Evolutionary conservation across 371 early-diverging fungal species (phyloP).

Genomic region (Lichtheimia corymbifera): DNA sequence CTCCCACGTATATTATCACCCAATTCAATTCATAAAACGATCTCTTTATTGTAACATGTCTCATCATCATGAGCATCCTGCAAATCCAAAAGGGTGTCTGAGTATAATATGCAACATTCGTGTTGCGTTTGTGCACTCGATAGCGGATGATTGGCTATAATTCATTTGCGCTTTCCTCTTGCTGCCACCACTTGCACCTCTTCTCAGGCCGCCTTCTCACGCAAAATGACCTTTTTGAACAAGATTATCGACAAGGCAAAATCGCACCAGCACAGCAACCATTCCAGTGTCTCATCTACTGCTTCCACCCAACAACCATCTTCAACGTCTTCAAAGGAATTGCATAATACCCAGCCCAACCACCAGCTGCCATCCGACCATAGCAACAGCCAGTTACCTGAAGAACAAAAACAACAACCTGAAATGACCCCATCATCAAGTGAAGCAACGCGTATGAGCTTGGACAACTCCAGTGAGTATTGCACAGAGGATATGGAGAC

Average conservation of each 20-base stretch:
- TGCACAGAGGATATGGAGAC: not conserved
- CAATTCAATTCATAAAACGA: too few species aligned
- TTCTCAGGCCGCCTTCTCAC: not conserved
- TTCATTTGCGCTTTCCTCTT: not conserved
- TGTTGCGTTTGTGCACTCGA: too few species aligned
- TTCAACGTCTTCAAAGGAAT: conserved; percentile 1
- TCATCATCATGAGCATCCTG: too few species aligned
- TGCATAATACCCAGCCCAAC: conserved; percentile 4
- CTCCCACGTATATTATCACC: too few species aligned
- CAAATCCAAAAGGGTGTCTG: too few species aligned
- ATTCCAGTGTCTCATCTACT: conserved; percentile 3
- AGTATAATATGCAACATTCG: too few species aligned
- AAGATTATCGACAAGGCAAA: conserved; percentile 29
- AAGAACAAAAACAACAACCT: not conserved
- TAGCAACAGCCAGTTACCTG: not conserved
- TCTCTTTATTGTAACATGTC: too few species aligned
- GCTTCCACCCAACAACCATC: conserved; percentile 11
- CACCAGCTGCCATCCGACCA: conserved; percentile 3
- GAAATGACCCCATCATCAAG: conserved; percentile 21
- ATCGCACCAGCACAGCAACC: conserved; percentile 8
- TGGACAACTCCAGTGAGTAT: conserved; percentile 11
- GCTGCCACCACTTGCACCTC: not conserved
- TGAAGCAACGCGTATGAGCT: conserved; percentile 27
- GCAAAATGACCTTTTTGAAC: conserved; percentile 23
- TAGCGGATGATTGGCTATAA: too few species aligned